Conservation (phyloP, 441 rosid genomes). For the Croton setiger region DNA sequence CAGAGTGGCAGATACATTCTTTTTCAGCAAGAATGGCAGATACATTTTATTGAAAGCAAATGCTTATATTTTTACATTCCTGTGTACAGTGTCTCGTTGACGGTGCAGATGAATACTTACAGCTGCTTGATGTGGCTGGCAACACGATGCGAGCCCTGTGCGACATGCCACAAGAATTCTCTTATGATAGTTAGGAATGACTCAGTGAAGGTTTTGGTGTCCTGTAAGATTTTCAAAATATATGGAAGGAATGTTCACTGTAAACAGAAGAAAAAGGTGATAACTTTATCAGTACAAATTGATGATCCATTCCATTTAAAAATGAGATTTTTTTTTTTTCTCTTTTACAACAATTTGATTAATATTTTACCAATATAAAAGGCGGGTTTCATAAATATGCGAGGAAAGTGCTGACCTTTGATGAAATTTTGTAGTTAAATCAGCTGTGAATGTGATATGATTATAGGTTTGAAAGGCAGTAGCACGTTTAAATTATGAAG, state of each 20-base stretch:
- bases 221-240: too few species aligned
- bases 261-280: too few species aligned
- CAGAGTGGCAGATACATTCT: neutral
- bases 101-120: slow-evolving; percentile 95
- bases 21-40: neutral
- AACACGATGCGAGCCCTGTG: slow-evolving; percentile 50
- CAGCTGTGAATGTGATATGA: neutral
- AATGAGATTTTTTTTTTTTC: too few species aligned
- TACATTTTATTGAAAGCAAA: neutral
- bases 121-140: slow-evolving; percentile 81
- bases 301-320: too few species aligned
- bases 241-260: too few species aligned
- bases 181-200: slow-evolving; percentile 32
- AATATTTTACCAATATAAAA: too few species aligned
- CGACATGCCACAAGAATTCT: slow-evolving; percentile 63
- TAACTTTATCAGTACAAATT: too few species aligned
- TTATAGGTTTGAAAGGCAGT: neutral
- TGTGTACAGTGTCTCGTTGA: slow-evolving; percentile 73
- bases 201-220: neutral
- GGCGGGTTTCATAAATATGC: too few species aligned
- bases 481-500: slow-evolving; percentile 14
- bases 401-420: neutral
- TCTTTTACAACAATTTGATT: too few species aligned
- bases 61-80: slow-evolving; percentile 5
- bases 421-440: neutral